Percentiles rank a stretch among this genome's conserved stretches.
Conservation (phyloP, 1,139 yeast species). For the Nematodospora anomalae region DNA sequence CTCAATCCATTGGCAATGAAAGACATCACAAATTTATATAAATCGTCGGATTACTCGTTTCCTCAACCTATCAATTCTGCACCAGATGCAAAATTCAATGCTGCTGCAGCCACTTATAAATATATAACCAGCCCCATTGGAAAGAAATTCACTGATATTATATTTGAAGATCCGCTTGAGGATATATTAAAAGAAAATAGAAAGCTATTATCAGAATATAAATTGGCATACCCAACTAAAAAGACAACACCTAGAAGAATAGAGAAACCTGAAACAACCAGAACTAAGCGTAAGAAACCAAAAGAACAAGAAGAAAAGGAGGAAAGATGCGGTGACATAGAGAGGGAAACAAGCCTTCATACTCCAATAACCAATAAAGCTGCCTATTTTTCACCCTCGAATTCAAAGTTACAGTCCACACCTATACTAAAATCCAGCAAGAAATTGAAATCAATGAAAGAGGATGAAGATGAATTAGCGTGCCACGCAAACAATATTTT, state of each 20-base stretch:
- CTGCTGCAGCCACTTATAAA: slow-evolving; percentile 9
- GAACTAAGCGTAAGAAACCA: background rate
- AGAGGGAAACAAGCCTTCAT: background rate
- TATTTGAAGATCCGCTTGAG: slow-evolving; percentile 29
- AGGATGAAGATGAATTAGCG: slow-evolving; percentile 38
- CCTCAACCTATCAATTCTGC: background rate
- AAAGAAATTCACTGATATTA: slow-evolving; percentile 7
- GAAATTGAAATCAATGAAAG: background rate
- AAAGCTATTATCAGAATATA: slow-evolving; percentile 18
- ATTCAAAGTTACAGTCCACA: background rate
- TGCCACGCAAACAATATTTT: slow-evolving; percentile 50
- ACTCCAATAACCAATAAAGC: background rate
- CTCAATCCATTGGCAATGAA: background rate
- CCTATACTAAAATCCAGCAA: background rate
- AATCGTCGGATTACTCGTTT: background rate
- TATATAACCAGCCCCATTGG: slow-evolving; percentile 6
- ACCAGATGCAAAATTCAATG: background rate
- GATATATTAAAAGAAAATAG: slow-evolving; percentile 27
- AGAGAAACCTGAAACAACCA: background rate
- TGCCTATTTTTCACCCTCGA: background rate
- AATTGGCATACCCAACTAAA: slow-evolving; percentile 14
- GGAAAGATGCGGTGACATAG: background rate
- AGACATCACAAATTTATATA: background rate
- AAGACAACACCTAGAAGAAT: slow-evolving; percentile 7
- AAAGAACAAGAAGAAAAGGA: background rate